A percentile compares a stretch with the other conserved stretches of the same genome.
phyloP scores from a whole-genome alignment of 140 eudicot genomes.

The Erigeron philadelphicus region DNA sequence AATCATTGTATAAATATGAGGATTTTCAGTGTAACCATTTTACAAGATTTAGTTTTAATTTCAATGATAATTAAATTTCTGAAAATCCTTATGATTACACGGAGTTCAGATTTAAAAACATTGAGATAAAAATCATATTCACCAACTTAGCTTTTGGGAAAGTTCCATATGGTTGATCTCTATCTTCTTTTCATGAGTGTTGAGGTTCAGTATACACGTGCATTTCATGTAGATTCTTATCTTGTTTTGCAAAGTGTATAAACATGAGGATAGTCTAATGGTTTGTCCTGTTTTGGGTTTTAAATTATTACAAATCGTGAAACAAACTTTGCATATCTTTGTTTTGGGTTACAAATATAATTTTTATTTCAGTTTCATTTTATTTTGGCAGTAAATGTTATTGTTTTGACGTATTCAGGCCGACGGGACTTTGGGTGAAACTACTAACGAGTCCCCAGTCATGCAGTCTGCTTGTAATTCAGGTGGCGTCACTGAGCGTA shows the following conservation, averaged over 20 bases:
- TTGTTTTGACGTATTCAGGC: conserved; percentile 23
- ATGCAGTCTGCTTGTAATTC: not conserved
- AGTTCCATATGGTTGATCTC: no score
- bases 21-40: no score
- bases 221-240: conserved; percentile 1
- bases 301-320: not conserved
- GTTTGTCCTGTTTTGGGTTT: not conserved
- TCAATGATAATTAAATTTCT: no score
- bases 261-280: not conserved
- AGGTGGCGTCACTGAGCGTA: not conserved
- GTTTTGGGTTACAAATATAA: not conserved
- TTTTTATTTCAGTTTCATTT: not conserved
- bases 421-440: conserved; percentile 8
- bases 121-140: no score
- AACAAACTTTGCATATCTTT: conserved; percentile 9
- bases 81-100: no score
- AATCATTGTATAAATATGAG: no score
- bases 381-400: not conserved
- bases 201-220: not conserved
- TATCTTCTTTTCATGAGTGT: no score
- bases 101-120: no score
- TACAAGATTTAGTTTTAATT: no score
- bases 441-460: not conserved
- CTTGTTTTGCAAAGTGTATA: not conserved
- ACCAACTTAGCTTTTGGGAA: no score